phyloP scores from a whole-genome alignment of 192 early-diverging fungal species.

The Backusella mclennaniae region DNA sequence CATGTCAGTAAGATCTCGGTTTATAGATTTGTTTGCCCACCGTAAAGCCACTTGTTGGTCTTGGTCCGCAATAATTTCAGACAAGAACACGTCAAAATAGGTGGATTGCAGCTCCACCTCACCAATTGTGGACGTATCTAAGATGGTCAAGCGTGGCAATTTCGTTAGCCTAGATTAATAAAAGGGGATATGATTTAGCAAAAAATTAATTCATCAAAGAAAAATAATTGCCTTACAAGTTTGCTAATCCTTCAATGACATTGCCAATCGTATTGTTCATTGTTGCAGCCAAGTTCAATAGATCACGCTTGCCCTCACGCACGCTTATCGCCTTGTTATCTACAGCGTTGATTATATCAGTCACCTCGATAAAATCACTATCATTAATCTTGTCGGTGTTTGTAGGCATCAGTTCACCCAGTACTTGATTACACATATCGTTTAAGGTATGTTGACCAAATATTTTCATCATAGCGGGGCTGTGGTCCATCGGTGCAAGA shows the following conservation, averaged over 20 bases:
- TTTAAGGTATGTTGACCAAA: constrained; percentile 14
- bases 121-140: constrained; percentile 7
- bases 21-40: background rate
- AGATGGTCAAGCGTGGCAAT: constrained; percentile 9
- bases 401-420: constrained; percentile 5
- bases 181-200: constrained; percentile 10
- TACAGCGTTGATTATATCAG: constrained; percentile 11
- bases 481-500: constrained; percentile 18
- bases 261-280: background rate
- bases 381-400: constrained; percentile 10
- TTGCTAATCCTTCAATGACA: constrained; percentile 9
- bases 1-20: constrained; percentile 2
- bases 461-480: background rate
- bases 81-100: constrained; percentile 13
- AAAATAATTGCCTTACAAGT: constrained; percentile 13
- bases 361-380: constrained; percentile 10
- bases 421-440: constrained; percentile 9
- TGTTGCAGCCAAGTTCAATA: constrained; percentile 8
- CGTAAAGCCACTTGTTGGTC: background rate
- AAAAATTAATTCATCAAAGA: constrained; percentile 1
- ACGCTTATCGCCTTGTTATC: background rate
- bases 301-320: constrained; percentile 6
- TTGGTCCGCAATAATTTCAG: constrained; percentile 12
- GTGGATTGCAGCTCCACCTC: constrained; percentile 9
- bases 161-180: constrained; percentile 16